Evolutionary conservation across 2,329 filamentous ascomycete genomes (phyloP), one percentile per base, ranked within the genome.

Genomic region (Lecanicillium sp.): DNA sequence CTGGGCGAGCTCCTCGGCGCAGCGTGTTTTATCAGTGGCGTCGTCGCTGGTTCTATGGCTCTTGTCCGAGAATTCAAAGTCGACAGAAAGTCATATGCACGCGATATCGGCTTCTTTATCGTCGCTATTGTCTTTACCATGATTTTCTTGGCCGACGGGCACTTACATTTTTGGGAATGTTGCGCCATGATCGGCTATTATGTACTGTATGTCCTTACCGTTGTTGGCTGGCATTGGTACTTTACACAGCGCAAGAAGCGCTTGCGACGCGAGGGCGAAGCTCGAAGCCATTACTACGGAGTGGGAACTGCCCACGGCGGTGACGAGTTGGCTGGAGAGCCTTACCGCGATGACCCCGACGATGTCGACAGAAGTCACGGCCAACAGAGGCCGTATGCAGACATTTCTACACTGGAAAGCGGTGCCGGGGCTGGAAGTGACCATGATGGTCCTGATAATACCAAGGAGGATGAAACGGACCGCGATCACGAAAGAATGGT

Each of bases 11-110:
- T 98, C 36, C 87, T 98, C 38, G 92, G 92, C 25, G 92, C 92
- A 9, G 92, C 92, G 25, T 80, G 86, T 46, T 98, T 98, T 64
- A 98, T 98, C 59, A 94, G 89, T 2, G 85, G 89, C 2, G 90
- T 98, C 14, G 92, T 98, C 25, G 88, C 90, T 5, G 92, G 92
- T 13, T 94, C 88, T 40, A 98, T 98, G 92, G 92, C 90, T 12
- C 64, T 98, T 40, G 89, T 95, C n/a, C 76, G 86, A 46, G 92
- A 95, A 38, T 98, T 98, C 60, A 83, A 82, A 48, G 92, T 98
- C 37, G 85, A 86, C 38, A 82, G 80, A 51, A 85, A 83, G 59
- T 92, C 87, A 27, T 98, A 96, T 56, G 75, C 95, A 16, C 76
- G 92, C 47, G 92, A 98, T 54, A 83, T 96, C 9, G 75, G 79